Conservation (phyloP, 352 stramenopile species). For the Globisporangium spinosum region DNA sequence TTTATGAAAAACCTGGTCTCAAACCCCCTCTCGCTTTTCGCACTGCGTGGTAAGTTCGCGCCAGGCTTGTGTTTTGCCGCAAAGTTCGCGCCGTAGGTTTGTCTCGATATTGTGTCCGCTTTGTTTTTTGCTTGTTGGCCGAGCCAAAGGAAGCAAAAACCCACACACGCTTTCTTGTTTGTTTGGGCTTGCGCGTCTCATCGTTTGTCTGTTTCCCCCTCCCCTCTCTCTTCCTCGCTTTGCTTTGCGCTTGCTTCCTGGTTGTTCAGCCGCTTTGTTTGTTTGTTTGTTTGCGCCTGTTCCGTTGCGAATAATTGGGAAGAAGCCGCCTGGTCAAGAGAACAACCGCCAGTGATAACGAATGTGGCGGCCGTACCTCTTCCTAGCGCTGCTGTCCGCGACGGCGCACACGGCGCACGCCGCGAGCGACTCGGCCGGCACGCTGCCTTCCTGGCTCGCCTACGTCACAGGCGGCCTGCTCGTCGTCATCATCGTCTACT, state of each 20-base stretch:
- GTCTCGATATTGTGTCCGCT: neutral
- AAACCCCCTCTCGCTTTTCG: constrained; percentile 1
- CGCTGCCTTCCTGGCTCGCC: constrained; percentile 75
- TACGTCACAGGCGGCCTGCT: constrained; percentile 81
- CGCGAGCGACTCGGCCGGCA: constrained; percentile 27
- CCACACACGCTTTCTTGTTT: neutral
- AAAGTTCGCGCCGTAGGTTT: neutral
- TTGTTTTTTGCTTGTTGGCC: neutral
- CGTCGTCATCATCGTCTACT: constrained; percentile 88
- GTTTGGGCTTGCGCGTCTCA: neutral
- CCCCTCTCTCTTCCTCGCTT: constrained; percentile 9
- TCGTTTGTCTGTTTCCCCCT: neutral
- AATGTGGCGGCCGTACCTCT: constrained; percentile 23
- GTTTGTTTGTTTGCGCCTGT: constrained; percentile 1
- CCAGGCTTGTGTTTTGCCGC: neutral
- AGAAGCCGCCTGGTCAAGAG: neutral
- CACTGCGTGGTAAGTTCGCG: neutral
- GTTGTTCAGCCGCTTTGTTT: neutral
- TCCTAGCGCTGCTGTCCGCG: constrained; percentile 37
- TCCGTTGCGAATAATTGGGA: constrained; percentile 5
- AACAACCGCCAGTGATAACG: constrained; percentile 4
- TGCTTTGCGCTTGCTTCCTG: neutral
- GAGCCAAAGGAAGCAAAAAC: too few relatives aligned
- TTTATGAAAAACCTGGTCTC: neutral
- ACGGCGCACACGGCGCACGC: constrained; percentile 24